A percentile compares a stretch with the other conserved stretches of the same genome.
These are phyloP conservation scores for Saccharomycopsis phalli DNA, from an alignment of 1,139 yeast genomes.

Conservation along the genomic window DNA sequence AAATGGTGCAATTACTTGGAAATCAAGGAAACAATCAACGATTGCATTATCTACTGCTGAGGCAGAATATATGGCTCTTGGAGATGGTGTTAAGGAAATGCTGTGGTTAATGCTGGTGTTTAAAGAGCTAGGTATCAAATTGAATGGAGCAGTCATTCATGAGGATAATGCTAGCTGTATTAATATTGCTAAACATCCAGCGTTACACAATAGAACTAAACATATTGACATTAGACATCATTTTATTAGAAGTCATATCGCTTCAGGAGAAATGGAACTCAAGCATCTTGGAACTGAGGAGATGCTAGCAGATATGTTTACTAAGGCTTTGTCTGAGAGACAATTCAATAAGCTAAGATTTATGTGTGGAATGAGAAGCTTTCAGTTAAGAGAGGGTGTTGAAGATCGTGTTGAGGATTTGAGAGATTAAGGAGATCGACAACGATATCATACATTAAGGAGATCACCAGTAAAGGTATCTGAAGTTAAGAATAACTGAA, in stretches of 20 bases:
- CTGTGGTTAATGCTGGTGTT: background rate
- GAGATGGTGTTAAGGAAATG: background rate
- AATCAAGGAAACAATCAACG: slow-evolving; percentile 9
- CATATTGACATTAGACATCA: background rate
- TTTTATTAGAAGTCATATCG: too few species aligned
- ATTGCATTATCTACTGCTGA: slow-evolving; percentile 15
- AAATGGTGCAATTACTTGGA: slow-evolving; percentile 21
- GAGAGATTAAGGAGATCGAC: too few species aligned
- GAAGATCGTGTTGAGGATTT: too few species aligned
- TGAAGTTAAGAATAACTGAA: too few species aligned
- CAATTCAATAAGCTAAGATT: background rate
- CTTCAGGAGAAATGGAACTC: background rate
- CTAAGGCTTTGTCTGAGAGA: background rate
- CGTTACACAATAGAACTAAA: background rate
- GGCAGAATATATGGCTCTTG: slow-evolving; percentile 18
- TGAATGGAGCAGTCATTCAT: background rate
- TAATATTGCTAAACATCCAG: background rate
- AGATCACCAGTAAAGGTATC: too few species aligned
- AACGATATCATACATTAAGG: too few species aligned
- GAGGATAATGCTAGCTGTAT: background rate
- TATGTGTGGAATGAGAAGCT: background rate
- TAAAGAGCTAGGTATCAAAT: background rate
- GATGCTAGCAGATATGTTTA: background rate
- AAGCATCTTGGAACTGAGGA: background rate
- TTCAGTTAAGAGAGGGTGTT: slow-evolving; percentile 1